Conservation (phyloP, 192 early-diverging fungal species). For the Backusella morwellensis region DNA sequence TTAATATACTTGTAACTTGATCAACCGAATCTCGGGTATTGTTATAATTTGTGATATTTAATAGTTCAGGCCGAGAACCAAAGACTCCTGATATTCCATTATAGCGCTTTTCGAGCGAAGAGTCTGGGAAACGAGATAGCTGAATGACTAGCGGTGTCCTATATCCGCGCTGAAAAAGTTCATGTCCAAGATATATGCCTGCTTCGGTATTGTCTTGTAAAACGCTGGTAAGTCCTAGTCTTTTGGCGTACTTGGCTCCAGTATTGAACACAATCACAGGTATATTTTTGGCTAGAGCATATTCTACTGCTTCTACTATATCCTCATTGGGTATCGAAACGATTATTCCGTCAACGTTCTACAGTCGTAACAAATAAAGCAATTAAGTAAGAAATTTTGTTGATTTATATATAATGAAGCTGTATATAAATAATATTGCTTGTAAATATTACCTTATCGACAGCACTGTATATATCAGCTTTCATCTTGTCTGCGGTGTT, state of each 20-base stretch:
- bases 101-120: not conserved
- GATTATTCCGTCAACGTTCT: constrained; percentile 22
- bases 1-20: not conserved
- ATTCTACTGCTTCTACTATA: constrained; percentile 3
- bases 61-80: not conserved
- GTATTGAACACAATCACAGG: constrained; percentile 23
- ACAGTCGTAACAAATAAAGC: not conserved
- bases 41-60: not conserved
- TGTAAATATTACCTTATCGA: not conserved
- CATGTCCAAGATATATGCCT: not conserved
- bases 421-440: not conserved
- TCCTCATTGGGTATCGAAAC: constrained; percentile 12
- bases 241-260: not conserved
- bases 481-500: not conserved
- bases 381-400: not conserved
- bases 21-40: not conserved
- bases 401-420: not conserved
- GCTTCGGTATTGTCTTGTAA: constrained; percentile 8
- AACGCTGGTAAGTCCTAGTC: constrained; percentile 9
- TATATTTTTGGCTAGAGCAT: not conserved
- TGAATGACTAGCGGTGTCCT: not conserved
- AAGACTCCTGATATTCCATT: not conserved
- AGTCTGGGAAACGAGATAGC: not conserved
- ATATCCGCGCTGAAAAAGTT: not conserved
- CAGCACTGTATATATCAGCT: constrained; percentile 6